These are phyloP conservation scores for Erigeron philadelphicus DNA, from an alignment of 140 eudicot species.

Conservation along the genomic window DNA sequence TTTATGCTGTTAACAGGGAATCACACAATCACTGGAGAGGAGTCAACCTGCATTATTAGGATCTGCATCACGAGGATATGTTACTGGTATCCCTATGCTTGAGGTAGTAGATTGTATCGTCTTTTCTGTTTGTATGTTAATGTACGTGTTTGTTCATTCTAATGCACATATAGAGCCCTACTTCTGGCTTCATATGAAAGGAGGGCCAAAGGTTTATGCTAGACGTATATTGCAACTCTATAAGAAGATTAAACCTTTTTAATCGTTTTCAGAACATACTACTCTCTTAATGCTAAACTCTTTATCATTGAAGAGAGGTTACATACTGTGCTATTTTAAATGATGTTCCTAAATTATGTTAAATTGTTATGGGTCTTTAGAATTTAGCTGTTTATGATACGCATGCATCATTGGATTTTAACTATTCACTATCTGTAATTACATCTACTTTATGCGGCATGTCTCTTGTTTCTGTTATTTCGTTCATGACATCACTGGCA, in stretches of 20 bases:
- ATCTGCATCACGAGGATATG: slow-evolving; percentile 30
- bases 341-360: neutral
- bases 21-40: slow-evolving; percentile 25
- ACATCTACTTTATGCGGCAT: too few species aligned
- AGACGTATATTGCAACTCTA: neutral
- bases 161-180: slow-evolving; percentile 3
- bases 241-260: neutral
- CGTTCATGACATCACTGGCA: neutral
- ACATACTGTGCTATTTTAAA: neutral
- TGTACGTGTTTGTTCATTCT: neutral
- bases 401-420: neutral
- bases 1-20: slow-evolving; percentile 29
- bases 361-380: neutral
- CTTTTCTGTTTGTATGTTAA: neutral
- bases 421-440: neutral
- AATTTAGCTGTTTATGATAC: neutral
- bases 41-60: slow-evolving; percentile 29
- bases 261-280: neutral
- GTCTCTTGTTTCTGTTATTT: too few species aligned
- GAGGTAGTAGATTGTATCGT: slow-evolving; percentile 23
- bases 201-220: neutral
- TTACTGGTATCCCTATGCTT: slow-evolving; percentile 23
- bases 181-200: neutral
- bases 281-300: slow-evolving; percentile 4
- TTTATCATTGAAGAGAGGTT: neutral